These are phyloP conservation scores for Wickerhamiella azymoides DNA, from an alignment of 805 yeast species.

Conservation along the genomic window DNA sequence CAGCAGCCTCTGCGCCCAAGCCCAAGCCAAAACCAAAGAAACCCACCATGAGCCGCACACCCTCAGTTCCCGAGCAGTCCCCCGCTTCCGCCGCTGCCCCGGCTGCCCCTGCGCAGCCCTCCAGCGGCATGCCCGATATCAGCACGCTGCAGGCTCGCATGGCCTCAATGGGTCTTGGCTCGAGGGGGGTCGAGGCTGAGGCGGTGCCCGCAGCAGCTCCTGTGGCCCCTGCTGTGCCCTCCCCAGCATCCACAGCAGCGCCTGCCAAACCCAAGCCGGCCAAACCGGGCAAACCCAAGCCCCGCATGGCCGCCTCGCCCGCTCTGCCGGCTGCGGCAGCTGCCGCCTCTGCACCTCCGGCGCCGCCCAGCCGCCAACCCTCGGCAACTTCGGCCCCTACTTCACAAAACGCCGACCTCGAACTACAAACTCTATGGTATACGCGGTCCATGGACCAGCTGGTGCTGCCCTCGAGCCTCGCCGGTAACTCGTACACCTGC, in stretches of 20 bases:
- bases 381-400: slow-evolving; percentile 11
- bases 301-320: not conserved
- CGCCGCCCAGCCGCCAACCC: not conserved
- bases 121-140: slow-evolving; percentile 3
- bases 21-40: slow-evolving; percentile 10
- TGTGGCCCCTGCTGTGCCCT: not conserved
- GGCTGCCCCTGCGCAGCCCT: not conserved
- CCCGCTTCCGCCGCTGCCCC: no score
- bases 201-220: not conserved
- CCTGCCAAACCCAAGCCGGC: slow-evolving; percentile 1
- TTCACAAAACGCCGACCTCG: slow-evolving; percentile 14
- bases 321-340: slow-evolving; percentile 1
- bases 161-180: slow-evolving; percentile 4
- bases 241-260: not conserved
- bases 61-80: not conserved
- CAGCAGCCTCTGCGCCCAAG: slow-evolving; percentile 15
- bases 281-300: not conserved
- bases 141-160: slow-evolving; percentile 1
- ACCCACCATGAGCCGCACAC: not conserved
- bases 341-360: not conserved
- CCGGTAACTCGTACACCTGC: slow-evolving; percentile 18
- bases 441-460: slow-evolving; percentile 11
- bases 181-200: not conserved
- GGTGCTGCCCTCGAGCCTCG: slow-evolving; percentile 10
- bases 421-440: slow-evolving; percentile 19